phyloP scores from a whole-genome alignment of 305 asterid genomes.

The Fraxinus platypoda region DNA sequence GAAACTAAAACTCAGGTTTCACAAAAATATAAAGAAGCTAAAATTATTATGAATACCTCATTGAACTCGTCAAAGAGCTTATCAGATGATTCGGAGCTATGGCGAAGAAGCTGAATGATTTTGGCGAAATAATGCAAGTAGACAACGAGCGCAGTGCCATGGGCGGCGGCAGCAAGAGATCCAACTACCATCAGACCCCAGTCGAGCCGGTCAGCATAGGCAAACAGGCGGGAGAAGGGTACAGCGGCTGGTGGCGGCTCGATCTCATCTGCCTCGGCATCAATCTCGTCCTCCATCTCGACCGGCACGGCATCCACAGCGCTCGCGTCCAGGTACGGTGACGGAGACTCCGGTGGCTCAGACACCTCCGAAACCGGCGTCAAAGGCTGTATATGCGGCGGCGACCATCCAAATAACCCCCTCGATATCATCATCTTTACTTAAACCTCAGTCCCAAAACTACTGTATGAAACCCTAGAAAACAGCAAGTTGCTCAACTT shows the following conservation, averaged over 20 bases:
- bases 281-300: conserved; percentile 91
- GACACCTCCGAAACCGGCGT: conserved; percentile 99
- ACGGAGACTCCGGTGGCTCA: conserved; percentile 99
- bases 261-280: conserved; percentile 85
- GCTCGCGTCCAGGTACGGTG: conserved; percentile 80
- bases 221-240: conserved; percentile 86
- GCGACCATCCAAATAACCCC: conserved; percentile 99
- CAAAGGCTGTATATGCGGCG: conserved; percentile 96
- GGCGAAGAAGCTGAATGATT: conserved; percentile 67
- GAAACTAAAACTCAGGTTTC: not conserved
- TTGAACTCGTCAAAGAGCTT: conserved; percentile 60
- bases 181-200: conserved; percentile 93
- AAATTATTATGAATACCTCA: conserved; percentile 48
- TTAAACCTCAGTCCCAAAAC: conserved; percentile 8
- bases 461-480: conserved; percentile 2
- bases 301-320: conserved; percentile 60
- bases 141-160: conserved; percentile 91
- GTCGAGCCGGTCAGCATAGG: conserved; percentile 86
- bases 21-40: not conserved
- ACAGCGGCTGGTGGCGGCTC: conserved; percentile 98
- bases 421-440: conserved; percentile 88
- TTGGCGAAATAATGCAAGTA: conserved; percentile 97
- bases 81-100: conserved; percentile 32
- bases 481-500: not conserved
- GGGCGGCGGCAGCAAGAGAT: conserved; percentile 94